Base-by-base conservation (phyloP, 179 eudicot species). In the Camellia oleifera region DNA sequence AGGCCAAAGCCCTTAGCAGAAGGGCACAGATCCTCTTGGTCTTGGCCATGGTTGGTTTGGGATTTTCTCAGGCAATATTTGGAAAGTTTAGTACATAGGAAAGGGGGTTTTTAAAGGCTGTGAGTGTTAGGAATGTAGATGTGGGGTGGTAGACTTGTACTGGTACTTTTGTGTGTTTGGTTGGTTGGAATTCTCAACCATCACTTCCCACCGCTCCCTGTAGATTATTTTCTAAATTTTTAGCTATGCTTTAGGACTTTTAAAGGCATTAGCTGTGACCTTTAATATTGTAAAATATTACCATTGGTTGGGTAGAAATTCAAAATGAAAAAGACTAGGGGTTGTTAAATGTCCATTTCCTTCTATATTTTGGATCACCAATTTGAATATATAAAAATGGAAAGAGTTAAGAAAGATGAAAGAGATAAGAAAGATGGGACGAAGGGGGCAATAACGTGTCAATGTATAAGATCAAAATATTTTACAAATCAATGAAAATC, bases 1-100 rank as follows among this genome's bases (percentile, higher is more conserved):
- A 77, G 12, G 91, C 90, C 56, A 83, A 13, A 5, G 87, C 32
- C 82, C 93, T 88, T 12, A 89, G 83, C 75, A 85, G 32, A 23
- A 82, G 26, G 18, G 79, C 85, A 54, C 82, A 80, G 56, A 88
- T 62, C 23, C 80, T 78, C 45, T 81, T 81, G 50, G 83, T 72
- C 83, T 88, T 88, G 72, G 82, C 78, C 88, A 86, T 86, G 70
- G 67, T 15, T 17, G 61, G 17, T 57, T 57, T 57, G 13, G 17
- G 13, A 9, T 3, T 57, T 9, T 10, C 17, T 57, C 13, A 57
- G 61, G 61, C 3, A 10, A 7, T 57, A 10, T 57, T 57, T 32
- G 40, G 40, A 32, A 14, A 57, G 1, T 11, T 57, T 10, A 9
- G 61, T 7, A 57, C 3, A 6, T 3, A 10, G 8, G 13, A 57